A percentile compares a stretch with the other conserved stretches of the same genome.
These are phyloP conservation scores for Chlorella sp. DNA, from an alignment of 139 green algal genomes.

Conservation along the genomic window DNA sequence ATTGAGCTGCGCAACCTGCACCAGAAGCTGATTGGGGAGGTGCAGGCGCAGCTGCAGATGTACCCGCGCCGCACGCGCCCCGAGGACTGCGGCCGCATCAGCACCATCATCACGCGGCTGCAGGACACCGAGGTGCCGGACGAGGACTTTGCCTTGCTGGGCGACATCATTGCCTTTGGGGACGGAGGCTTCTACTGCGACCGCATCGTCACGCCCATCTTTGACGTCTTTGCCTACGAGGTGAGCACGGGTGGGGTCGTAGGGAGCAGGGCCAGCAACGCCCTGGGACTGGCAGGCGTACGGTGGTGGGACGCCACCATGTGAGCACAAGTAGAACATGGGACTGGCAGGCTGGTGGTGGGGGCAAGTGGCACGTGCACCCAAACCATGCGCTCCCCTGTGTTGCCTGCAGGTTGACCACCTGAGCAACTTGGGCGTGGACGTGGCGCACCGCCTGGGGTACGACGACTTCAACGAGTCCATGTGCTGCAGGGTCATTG, in stretches of 20 bases:
- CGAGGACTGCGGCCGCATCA: slow-evolving; percentile 39
- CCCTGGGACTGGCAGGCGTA: too few relatives aligned
- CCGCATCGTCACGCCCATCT: slow-evolving; percentile 42
- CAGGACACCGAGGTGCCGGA: background rate
- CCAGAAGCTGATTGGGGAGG: slow-evolving; percentile 23
- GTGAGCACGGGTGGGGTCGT: too few relatives aligned
- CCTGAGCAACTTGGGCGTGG: slow-evolving; percentile 35
- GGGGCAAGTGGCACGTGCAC: background rate
- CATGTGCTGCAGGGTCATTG: slow-evolving; percentile 21
- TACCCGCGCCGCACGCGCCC: slow-evolving; percentile 23
- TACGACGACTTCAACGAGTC: slow-evolving; percentile 84
- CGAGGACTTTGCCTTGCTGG: slow-evolving; percentile 16
- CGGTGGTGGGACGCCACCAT: background rate
- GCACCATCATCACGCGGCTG: slow-evolving; percentile 25
- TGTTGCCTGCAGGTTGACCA: slow-evolving; percentile 34
- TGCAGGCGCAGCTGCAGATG: slow-evolving; percentile 27
- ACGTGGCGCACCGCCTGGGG: slow-evolving; percentile 34
- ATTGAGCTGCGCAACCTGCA: slow-evolving; percentile 29
- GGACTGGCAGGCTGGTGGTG: background rate
- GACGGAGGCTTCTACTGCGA: slow-evolving; percentile 41
- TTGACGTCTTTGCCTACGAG: slow-evolving; percentile 38
- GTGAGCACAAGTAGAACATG: too few relatives aligned
- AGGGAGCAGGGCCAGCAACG: too few relatives aligned
- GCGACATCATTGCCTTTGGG: slow-evolving; percentile 37
- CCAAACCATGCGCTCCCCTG: background rate